Evolutionary conservation across 495 filamentous ascomycete genomes (phyloP).

Genomic region (Penicillium argentinense): DNA sequence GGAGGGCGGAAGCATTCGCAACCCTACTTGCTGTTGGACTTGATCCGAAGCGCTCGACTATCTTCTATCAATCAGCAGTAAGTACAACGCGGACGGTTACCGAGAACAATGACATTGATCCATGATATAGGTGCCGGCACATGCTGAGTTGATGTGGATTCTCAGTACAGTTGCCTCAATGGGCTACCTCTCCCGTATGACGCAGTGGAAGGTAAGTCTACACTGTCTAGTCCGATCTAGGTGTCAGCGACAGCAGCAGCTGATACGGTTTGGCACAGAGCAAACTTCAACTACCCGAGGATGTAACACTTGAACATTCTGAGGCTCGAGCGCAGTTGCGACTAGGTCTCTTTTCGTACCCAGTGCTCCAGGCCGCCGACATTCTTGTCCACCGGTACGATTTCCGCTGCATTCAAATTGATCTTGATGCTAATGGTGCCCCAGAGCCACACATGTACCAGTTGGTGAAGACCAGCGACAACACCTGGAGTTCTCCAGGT

Average conservation of each 20-base stretch:
- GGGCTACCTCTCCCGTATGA: constrained; percentile 92
- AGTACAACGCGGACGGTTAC: constrained; percentile 5
- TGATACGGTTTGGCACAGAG: constrained; percentile 55
- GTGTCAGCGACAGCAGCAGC: too few relatives aligned
- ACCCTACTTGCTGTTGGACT: constrained; percentile 82
- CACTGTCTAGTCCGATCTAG: too few relatives aligned
- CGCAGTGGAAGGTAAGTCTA: constrained; percentile 86
- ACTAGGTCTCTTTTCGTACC: constrained; percentile 94
- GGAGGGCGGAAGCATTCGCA: constrained; percentile 73
- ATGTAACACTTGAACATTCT: constrained; percentile 52
- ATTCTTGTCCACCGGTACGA: constrained; percentile 78
- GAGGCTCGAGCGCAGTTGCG: constrained; percentile 61
- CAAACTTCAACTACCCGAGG: constrained; percentile 62
- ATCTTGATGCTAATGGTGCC: too few relatives aligned
- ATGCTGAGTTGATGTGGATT: constrained; percentile 94
- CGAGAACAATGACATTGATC: not conserved
- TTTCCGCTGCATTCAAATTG: not conserved
- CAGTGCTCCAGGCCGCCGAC: constrained; percentile 93
- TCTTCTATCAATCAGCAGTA: constrained; percentile 82
- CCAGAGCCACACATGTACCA: constrained; percentile 86
- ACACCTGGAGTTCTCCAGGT: constrained; percentile 88
- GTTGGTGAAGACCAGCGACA: constrained; percentile 93
- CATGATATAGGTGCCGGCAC: constrained; percentile 67
- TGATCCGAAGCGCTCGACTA: constrained; percentile 67
- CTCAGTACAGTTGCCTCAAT: constrained; percentile 84